A percentile compares a stretch with the other conserved stretches of the same genome.
Evolutionary conservation across 371 early-diverging fungal genomes (phyloP).

Genomic region (Coemansia sp.): DNA sequence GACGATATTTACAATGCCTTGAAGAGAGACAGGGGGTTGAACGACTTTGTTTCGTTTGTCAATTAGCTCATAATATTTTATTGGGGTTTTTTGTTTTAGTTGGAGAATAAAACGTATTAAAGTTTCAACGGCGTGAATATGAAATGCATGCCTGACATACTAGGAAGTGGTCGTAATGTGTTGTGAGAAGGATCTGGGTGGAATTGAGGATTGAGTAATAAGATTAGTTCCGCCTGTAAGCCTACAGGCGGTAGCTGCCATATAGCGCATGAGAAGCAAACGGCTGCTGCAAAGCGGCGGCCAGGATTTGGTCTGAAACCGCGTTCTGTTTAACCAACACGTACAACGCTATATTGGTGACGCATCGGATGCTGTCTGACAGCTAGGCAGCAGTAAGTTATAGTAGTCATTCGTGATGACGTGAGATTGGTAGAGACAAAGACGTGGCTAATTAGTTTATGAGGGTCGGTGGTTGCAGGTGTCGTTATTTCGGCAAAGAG

Average conservation of each 20-base stretch:
- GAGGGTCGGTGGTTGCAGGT: not conserved
- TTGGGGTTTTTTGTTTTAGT: not conserved
- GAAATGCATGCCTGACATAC: not conserved
- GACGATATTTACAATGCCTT: slow-evolving; percentile 10
- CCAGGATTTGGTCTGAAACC: no score
- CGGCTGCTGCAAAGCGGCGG: no score
- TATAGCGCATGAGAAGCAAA: no score
- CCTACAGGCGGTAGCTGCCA: no score
- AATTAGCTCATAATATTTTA: slow-evolving; percentile 10
- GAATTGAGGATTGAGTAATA: no score
- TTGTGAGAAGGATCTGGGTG: no score
- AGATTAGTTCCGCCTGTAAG: no score
- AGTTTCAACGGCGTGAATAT: not conserved
- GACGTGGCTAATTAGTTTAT: not conserved
- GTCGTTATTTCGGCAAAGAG: not conserved
- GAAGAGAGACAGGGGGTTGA: slow-evolving; percentile 13
- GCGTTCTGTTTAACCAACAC: no score
- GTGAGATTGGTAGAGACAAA: not conserved
- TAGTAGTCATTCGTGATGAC: slow-evolving; percentile 1
- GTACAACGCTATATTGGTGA: no score
- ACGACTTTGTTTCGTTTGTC: slow-evolving; percentile 15
- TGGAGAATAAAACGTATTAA: not conserved
- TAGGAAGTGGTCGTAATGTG: not conserved
- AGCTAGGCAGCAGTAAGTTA: not conserved
- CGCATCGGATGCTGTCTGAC: no score